Base-by-base conservation (phyloP, 768 basidiomycete genomes). In the Psilocybe subaeruginosa region DNA sequence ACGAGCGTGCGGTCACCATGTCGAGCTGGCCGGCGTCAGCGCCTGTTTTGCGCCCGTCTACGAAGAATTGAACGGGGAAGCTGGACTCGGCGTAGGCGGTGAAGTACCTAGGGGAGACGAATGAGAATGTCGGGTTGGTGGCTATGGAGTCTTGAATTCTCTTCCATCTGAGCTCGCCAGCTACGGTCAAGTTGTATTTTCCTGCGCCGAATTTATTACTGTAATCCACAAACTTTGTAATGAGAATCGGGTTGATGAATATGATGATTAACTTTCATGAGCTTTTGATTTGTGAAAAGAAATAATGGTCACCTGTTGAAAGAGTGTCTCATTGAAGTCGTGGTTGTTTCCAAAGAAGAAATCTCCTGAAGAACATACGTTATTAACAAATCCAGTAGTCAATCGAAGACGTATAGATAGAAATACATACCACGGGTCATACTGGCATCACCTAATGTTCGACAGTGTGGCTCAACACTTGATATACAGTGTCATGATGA, bases 131-230 rank as follows among this genome's bases (percentile, higher is more conserved):
- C 3, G 70, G 70, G 54, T 72, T 72, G 17, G 69, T 70, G 2
- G 69, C 68, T 27, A 70, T 72, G 11, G 70, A 72, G 14, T 72
- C 58, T 48, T 64, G 65, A 47, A 72, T 69, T 16, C 70, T 64
- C 17, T 69, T 60, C 46, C 54, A 65, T 19, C 69, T 56, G 53
- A 69, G 62, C 39, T 72, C 69, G 37, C 58, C 69, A 14, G 70
- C 69, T 29, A 69, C 69, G 27, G 68, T 65, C 4, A 66, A 52
- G 57, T 72, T 70, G 60, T 69, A 72, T 27, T 66, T 65, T 23
- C 70, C 70, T n/a, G 54, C 69, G 46, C 70, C 70, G 52, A 69
- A 72, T 46, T 61, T 43, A 55, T 70, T 68, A 51, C 66, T 66
- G 37, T 62, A 67, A 19, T 61, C 64, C 23, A 62, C 54, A 30